Conservation (phyloP, 441 rosid genomes). For the Codiaeum variegatum region DNA sequence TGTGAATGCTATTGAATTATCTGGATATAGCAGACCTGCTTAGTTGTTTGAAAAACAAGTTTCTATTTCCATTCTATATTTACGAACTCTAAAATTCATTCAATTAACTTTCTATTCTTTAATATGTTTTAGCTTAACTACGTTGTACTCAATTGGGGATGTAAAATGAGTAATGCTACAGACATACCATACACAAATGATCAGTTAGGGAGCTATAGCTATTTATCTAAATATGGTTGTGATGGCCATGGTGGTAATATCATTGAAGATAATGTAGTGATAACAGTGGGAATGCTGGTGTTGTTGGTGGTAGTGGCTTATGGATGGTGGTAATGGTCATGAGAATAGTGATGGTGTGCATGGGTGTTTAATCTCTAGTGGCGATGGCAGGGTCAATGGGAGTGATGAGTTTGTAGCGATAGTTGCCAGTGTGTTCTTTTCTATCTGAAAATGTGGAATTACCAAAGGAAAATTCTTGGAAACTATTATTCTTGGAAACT, state of each 20-base stretch:
- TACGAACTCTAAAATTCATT: background rate
- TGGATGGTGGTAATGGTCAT: background rate
- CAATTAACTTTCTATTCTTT: background rate
- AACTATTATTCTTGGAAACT: background rate
- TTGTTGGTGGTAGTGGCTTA: background rate
- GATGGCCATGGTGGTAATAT: background rate
- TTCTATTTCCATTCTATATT: background rate
- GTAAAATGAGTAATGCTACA: background rate
- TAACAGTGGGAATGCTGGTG: background rate
- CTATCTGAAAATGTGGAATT: background rate
- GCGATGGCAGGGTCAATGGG: background rate
- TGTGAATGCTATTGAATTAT: background rate
- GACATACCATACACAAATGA: background rate
- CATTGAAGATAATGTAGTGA: background rate
- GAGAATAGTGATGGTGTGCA: background rate
- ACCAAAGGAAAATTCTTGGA: background rate
- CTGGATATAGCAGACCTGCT: slow-evolving; percentile 3
- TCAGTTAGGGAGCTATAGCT: background rate
- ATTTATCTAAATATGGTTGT: background rate
- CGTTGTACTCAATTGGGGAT: background rate
- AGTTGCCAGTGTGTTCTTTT: background rate
- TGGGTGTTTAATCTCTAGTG: background rate
- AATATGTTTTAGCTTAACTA: background rate
- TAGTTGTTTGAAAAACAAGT: background rate
- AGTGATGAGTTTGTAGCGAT: background rate